Evolutionary conservation across 2,329 filamentous ascomycete species (phyloP), one percentile per base, ranked within the genome.

Genomic region (Cercospora sp.): DNA sequence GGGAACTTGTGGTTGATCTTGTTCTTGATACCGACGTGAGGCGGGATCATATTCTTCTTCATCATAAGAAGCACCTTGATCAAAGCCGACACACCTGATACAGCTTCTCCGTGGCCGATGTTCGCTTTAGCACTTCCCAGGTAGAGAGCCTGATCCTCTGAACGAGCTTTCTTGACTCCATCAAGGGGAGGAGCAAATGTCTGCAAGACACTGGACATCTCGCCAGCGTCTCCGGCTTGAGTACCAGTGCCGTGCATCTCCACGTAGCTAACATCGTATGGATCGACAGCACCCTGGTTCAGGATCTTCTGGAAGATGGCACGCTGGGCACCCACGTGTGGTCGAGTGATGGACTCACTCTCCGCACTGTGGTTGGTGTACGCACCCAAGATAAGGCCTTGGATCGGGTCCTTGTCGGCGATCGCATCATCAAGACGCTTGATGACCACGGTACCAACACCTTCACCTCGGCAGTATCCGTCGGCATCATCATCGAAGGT

Each of bases 301-400:
- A 71, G 61, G 12, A 69, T 60, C 12, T 64, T 24, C 16, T 65
- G 37, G 61, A 69, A 67, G 45, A 66, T 61, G 1, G 30, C 60
- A 12, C 43, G 30, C 51, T 72, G 65, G 5, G 77, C 69, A 18
- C 69, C 71, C 13, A 59, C 66, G 61, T 67, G 65, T 8, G 69
- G 69, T 10, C 65, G 49, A 18, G 66, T 68, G 16, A 68, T 67
- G 1, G 67, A 69, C 10, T 64, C 65, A 24, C 24, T 57, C 7
- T 61, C 34, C 13, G 59, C 37, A 8, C 37, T 40, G 37, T 40
- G 37, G 13, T 40, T 40, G 1, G 13, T 40, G 37, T 40, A 40
- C 1, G 37, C 37, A 7, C 37, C 37, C 37, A 40, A 40, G 37
- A 40, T 40, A 40, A 40, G n/a, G 13, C 37, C 37, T 40, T 40